Evolutionary conservation across 73 alveolate genomes (phyloP).

Genomic region (Paramecium bursaria): DNA sequence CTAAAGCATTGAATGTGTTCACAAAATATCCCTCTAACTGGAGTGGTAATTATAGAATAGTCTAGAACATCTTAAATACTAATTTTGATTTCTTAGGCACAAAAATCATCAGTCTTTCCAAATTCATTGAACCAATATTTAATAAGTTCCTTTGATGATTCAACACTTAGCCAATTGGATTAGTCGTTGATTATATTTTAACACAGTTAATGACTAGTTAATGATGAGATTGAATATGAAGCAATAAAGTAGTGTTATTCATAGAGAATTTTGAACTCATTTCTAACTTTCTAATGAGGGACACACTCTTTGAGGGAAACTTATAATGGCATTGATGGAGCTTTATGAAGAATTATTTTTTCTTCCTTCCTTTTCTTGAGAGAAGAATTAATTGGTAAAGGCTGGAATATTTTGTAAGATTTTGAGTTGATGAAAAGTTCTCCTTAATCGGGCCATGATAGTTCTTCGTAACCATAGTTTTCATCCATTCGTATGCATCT

Average conservation of each 20-base stretch:
- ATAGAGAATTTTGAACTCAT: neutral
- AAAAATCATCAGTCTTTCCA: neutral
- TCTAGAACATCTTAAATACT: constrained; percentile 4
- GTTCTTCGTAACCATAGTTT: constrained; percentile 1
- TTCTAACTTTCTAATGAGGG: neutral
- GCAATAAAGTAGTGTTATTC: constrained; percentile 17
- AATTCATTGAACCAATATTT: neutral
- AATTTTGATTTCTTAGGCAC: neutral
- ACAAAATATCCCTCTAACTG: constrained; percentile 48
- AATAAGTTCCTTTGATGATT: constrained; percentile 22
- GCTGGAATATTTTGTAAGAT: constrained; percentile 1
- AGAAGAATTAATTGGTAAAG: constrained; percentile 14
- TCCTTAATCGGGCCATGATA: constrained; percentile 59
- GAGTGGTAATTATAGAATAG: constrained; percentile 3
- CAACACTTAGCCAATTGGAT: constrained; percentile 58
- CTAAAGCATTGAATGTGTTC: constrained; percentile 40
- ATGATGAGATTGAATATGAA: neutral
- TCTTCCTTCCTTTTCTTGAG: constrained; percentile 40
- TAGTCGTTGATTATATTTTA: neutral
- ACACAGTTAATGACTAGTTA: neutral
- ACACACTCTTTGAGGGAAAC: constrained; percentile 2
- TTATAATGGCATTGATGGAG: too few species aligned
- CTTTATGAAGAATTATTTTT: constrained; percentile 3
- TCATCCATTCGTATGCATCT: constrained; percentile 54
- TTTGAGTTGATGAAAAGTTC: constrained; percentile 17